Evolutionary conservation across 352 stramenopile genomes (phyloP), one percentile per base, ranked within the genome.

Genomic region (Phytopythium ostracodes): DNA sequence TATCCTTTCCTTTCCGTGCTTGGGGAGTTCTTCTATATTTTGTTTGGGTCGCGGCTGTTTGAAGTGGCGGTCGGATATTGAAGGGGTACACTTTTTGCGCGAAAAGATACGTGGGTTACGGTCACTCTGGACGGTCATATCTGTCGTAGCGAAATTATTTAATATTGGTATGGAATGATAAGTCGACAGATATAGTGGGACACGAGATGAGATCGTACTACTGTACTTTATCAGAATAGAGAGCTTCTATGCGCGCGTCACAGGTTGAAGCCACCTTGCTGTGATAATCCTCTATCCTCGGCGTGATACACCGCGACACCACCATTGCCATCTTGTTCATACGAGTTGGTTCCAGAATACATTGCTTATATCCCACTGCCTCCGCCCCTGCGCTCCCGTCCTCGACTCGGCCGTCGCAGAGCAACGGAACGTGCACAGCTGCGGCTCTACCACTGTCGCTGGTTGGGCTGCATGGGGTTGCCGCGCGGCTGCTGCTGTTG

Each of bases 401-500:
- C 4, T n/a, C 43, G 20, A 3, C 5, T 27, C 20, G 43, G 11
- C 47, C 1, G 17, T 36, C 8, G 1, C 10, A 15, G 14, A 17
- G 47, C 47, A 33, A 6, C 15, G 15, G 17, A 22, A 6, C 10
- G 14, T 4, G 27, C 17, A n/a, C n/a, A n/a, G 14, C 25, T 36
- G 25, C 1, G 27, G 11, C 22, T 43, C 66, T 69, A 80, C 75
- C 77, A 79, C 63, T 82, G 74, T 36, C 75, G 77, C 35, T 67
- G 67, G 52, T 87, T 88, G 52, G 66, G 69, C 42, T 68, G 67
- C 73, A 81, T 81, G 38, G 72, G 73, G 70, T 88, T 90, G 52
- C 81, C 71, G 53, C 79, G 80, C 40, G 79, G 79, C 33, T 68
- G 71, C 50, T 79, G 77, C 54, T 68, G 71, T 47, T 79, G 76